A percentile compares a stretch with the other conserved stretches of the same genome.
Evolutionary conservation across 2,329 filamentous ascomycete species (phyloP).

Genomic region (Fusarium anthophilum): DNA sequence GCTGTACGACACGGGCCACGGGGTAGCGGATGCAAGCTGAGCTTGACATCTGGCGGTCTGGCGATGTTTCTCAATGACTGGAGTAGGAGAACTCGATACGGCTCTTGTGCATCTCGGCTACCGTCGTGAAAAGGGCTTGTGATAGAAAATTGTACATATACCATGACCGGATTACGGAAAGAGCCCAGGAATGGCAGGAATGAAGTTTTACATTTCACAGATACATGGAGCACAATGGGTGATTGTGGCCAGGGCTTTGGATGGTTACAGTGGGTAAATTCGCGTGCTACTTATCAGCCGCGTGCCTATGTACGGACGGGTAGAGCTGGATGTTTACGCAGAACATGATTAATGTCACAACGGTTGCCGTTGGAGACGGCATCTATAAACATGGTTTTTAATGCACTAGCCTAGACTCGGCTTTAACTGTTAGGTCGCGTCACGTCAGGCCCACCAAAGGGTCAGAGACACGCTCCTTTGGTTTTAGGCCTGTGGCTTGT

Average conservation of each 20-base stretch:
- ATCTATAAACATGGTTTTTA: conserved; percentile 8
- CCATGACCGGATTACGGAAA: conserved; percentile 50
- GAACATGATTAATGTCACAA: conserved; percentile 1
- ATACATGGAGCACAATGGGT: neutral
- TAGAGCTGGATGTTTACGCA: conserved; percentile 2
- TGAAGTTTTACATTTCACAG: conserved; percentile 42
- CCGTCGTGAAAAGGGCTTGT: conserved; percentile 39
- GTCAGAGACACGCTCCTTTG: neutral
- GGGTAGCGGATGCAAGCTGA: conserved; percentile 38
- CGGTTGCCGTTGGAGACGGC: conserved; percentile 36
- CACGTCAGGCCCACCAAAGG: conserved; percentile 9
- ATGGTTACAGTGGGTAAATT: neutral
- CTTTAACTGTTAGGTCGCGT: conserved; percentile 9
- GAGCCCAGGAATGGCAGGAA: conserved; percentile 41
- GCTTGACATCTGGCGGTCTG: conserved; percentile 36
- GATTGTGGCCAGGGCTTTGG: neutral
- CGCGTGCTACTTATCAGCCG: neutral
- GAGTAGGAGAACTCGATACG: conserved; percentile 22
- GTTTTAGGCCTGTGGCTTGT: conserved; percentile 16
- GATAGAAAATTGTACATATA: conserved; percentile 55
- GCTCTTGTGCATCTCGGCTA: conserved; percentile 35
- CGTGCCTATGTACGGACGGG: neutral
- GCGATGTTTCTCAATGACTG: conserved; percentile 29
- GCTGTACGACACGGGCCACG: conserved; percentile 28
- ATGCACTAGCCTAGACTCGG: neutral